These are phyloP conservation scores for Zygoascus sp. DNA, from an alignment of 1,139 yeast genomes.

Conservation along the genomic window DNA sequence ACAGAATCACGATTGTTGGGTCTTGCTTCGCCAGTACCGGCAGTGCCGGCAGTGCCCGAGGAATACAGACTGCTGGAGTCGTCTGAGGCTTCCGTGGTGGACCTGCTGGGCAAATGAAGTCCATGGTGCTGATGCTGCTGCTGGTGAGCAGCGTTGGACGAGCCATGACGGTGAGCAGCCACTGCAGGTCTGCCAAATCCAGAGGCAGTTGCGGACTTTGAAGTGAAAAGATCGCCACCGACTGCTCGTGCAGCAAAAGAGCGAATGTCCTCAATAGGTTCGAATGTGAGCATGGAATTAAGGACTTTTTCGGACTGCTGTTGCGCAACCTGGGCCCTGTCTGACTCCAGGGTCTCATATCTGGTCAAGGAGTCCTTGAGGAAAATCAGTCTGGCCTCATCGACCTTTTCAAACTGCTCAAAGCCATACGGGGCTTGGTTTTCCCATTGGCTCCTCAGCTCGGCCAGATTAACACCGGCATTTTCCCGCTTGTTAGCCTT, in stretches of 20 bases:
- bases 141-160: background rate
- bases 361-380: constrained; percentile 65
- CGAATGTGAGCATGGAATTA: constrained; percentile 58
- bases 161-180: background rate
- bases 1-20: constrained; percentile 29
- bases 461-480: constrained; percentile 26
- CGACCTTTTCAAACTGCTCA: constrained; percentile 72
- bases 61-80: constrained; percentile 21
- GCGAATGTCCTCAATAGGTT: constrained; percentile 53
- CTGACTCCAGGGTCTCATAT: constrained; percentile 55
- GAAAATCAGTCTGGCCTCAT: constrained; percentile 59
- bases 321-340: constrained; percentile 32
- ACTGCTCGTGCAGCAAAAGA: constrained; percentile 44
- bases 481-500: constrained; percentile 20
- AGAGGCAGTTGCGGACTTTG: constrained; percentile 9
- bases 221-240: constrained; percentile 10
- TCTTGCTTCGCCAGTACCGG: constrained; percentile 7
- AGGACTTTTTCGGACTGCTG: constrained; percentile 57
- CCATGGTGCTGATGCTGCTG: constrained; percentile 5
- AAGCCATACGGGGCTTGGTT: constrained; percentile 73
- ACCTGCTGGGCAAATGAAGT: background rate
- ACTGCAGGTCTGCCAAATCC: background rate
- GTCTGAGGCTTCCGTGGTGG: constrained; percentile 13
- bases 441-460: constrained; percentile 50
- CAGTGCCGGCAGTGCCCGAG: constrained; percentile 13